A percentile compares a stretch with the other conserved stretches of the same genome.
These are phyloP conservation scores for Tylopilus cervinicoccineus DNA, from an alignment of 768 basidiomycete genomes.

Conservation along the genomic window DNA sequence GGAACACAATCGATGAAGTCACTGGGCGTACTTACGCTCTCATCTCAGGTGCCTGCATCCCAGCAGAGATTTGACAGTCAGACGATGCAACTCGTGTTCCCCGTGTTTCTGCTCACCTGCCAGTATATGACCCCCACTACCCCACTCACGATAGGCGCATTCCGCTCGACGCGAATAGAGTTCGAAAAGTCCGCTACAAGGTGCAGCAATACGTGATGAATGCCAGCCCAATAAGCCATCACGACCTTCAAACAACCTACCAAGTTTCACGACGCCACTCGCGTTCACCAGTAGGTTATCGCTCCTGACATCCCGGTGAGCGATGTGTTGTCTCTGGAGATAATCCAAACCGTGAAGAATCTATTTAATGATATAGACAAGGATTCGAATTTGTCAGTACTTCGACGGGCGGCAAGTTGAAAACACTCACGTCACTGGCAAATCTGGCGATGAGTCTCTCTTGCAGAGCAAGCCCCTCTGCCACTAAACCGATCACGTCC, in stretches of 20 bases:
- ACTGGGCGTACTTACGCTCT: conserved; percentile 48
- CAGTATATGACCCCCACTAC: conserved; percentile 72
- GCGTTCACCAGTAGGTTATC: conserved; percentile 76
- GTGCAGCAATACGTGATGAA: background rate
- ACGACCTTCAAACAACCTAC: conserved; percentile 37
- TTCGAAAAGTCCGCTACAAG: conserved; percentile 74
- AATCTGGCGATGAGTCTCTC: conserved; percentile 74
- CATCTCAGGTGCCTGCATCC: conserved; percentile 64
- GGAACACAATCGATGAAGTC: background rate
- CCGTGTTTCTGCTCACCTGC: conserved; percentile 48
- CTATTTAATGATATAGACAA: conserved; percentile 33
- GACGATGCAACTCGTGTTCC: background rate
- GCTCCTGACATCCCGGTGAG: conserved; percentile 80
- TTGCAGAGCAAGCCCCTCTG: conserved; percentile 56
- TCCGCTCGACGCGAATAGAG: conserved; percentile 57
- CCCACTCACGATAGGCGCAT: conserved; percentile 50
- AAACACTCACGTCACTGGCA: conserved; percentile 63
- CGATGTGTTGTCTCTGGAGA: conserved; percentile 61
- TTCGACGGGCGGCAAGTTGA: background rate
- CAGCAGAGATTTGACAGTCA: background rate
- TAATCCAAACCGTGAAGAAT: conserved; percentile 62
- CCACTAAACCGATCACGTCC: conserved; percentile 66
- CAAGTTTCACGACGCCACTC: conserved; percentile 68
- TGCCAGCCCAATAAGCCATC: background rate
- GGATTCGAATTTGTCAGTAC: background rate